phyloP scores from a whole-genome alignment of 1,284 basidiomycete species.

The Pisolithus thermaeus region DNA sequence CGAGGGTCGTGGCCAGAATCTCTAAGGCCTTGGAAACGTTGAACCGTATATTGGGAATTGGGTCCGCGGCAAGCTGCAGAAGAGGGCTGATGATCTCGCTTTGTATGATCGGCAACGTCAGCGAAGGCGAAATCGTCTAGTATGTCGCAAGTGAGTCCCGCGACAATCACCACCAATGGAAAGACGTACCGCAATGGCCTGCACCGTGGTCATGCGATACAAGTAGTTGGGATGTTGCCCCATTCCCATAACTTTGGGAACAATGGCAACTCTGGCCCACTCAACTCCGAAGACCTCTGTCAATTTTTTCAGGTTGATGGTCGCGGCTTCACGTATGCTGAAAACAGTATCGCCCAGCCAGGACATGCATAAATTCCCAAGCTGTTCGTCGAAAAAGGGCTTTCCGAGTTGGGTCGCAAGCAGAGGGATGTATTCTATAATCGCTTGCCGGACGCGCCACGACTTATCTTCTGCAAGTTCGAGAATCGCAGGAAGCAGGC shows the following conservation, averaged over 20 bases:
- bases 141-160: constrained; percentile 10
- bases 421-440: constrained; percentile 97
- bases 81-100: constrained; percentile 86
- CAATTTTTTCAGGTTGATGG: constrained; percentile 94
- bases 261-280: constrained; percentile 93
- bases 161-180: constrained; percentile 2
- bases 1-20: constrained; percentile 74
- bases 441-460: constrained; percentile 99
- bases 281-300: constrained; percentile 99
- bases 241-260: constrained; percentile 98
- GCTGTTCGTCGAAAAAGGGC: constrained; percentile 96
- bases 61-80: constrained; percentile 80
- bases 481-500: constrained; percentile 95
- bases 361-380: constrained; percentile 96
- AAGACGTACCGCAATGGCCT: constrained; percentile 86
- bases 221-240: constrained; percentile 96
- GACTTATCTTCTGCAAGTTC: constrained; percentile 99
- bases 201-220: constrained; percentile 98
- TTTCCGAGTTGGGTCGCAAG: constrained; percentile 96
- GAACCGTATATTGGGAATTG: constrained; percentile 99
- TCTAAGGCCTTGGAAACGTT: constrained; percentile 96
- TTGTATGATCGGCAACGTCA: constrained; percentile 81
- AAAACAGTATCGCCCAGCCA: constrained; percentile 99
- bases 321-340: constrained; percentile 97
- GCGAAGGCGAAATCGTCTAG: constrained; percentile 92